These are phyloP conservation scores for Ogataea salicorniae DNA, from an alignment of 805 yeast species.

Conservation along the genomic window DNA sequence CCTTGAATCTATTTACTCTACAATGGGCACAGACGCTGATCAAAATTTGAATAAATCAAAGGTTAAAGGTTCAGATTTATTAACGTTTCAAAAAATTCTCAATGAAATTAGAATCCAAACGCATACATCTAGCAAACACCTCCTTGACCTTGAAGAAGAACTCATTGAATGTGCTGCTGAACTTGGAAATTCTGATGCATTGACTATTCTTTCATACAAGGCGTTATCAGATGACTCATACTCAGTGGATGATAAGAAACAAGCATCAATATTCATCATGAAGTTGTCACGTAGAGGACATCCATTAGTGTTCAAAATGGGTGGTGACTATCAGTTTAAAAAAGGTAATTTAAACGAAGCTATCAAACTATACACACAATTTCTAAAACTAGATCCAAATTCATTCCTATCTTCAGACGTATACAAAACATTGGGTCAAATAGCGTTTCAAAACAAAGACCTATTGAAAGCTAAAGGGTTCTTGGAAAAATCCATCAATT, in stretches of 20 bases:
- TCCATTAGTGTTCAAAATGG: constrained; percentile 69
- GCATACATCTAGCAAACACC: constrained; percentile 49
- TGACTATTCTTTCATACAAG: constrained; percentile 65
- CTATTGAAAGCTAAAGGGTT: constrained; percentile 47
- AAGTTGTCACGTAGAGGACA: constrained; percentile 56
- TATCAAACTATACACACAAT: constrained; percentile 51
- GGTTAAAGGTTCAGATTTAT: constrained; percentile 51
- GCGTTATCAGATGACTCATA: constrained; percentile 38
- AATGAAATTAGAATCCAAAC: constrained; percentile 57
- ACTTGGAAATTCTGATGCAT: constrained; percentile 75
- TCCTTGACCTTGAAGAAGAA: constrained; percentile 61
- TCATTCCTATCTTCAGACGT: constrained; percentile 67
- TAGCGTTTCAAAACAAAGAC: constrained; percentile 51
- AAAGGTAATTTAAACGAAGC: constrained; percentile 49
- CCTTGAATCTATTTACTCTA: constrained; percentile 45
- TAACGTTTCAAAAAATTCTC: constrained; percentile 63
- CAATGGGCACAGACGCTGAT: constrained; percentile 33
- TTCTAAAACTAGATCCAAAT: constrained; percentile 50
- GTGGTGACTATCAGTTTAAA: constrained; percentile 68
- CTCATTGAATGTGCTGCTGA: constrained; percentile 83
- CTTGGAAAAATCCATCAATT: constrained; percentile 55
- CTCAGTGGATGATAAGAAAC: constrained; percentile 48
- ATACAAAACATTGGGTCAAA: constrained; percentile 58
- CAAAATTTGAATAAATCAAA: constrained; percentile 13
- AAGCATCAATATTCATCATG: constrained; percentile 59